Base-by-base conservation (phyloP, 495 filamentous ascomycete genomes). In the Tuber aestivum region DNA sequence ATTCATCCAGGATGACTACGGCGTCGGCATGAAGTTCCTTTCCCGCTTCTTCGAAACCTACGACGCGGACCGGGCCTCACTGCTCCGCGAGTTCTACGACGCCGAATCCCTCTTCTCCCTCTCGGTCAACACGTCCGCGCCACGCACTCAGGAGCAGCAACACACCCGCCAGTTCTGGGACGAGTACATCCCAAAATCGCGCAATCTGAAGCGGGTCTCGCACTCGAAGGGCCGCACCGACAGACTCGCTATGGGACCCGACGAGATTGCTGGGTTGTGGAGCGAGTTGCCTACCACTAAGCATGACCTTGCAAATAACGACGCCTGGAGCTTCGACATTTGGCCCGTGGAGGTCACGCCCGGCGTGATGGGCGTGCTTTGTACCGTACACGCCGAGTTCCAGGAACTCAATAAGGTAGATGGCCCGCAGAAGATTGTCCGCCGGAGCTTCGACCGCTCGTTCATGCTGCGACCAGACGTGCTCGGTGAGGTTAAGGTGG, bases 391-490 rank as follows among this genome's bases (percentile, higher is more conserved):
- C 77, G 92, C 94, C 73, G 91, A 94, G 79, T 97, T 92, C 75
- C 89, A 95, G 68, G 95, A 98, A 78, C 83, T 89, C 12, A 88
- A 91, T 79, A 77, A 83, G n/a, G 81, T 85, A 10, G 88, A 89
- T 74, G 85, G 81, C 32, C 83, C 84, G 37, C 56, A 65, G 56
- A 65, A 65, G 56, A 87, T 88, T 41, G 87, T 87, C 74, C 86
- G 83, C 6, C 91, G 95, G 76, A 93, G 91, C 78, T 98, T 97
- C 84, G 92, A 95, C 76, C 90, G 95, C 37, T 93, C 90, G 0
- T 94, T 98, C 79, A 86, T 94, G 68, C 86, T 98, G 32, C 93
- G 93, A 1, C 94, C 94, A 7, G 93, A 92, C 45, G 87, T 86
- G 10, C 78, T 86, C 32, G 87, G 87, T 7, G 87, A 87, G 4